A percentile compares a stretch with the other conserved stretches of the same genome.
Conservation (phyloP, 2,329 filamentous ascomycete genomes). For the Arthroderma sp. region DNA sequence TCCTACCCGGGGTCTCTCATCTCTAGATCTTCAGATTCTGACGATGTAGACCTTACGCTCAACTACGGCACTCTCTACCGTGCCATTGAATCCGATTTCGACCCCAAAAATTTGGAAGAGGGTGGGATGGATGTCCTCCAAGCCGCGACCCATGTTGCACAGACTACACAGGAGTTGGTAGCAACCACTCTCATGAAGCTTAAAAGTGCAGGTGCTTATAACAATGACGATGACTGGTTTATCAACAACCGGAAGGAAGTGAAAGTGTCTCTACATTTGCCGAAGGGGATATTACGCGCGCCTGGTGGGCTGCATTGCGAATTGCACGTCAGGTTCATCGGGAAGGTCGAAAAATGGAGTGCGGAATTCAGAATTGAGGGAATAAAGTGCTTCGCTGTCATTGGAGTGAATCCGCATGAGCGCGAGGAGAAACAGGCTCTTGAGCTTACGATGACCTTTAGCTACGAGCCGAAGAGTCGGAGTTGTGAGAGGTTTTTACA, state of each 20-base stretch:
- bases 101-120: background rate
- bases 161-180: too few species aligned
- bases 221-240: background rate
- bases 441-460: slow-evolving; percentile 27
- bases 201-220: background rate
- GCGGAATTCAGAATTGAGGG: slow-evolving; percentile 30
- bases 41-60: slow-evolving; percentile 33
- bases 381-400: slow-evolving; percentile 33
- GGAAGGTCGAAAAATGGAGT: slow-evolving; percentile 17
- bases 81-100: slow-evolving; percentile 18
- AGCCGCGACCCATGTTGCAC: too few species aligned
- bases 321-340: slow-evolving; percentile 18
- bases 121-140: too few species aligned
- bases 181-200: background rate
- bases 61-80: slow-evolving; percentile 37
- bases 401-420: slow-evolving; percentile 42
- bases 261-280: slow-evolving; percentile 27
- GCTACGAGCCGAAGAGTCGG: slow-evolving; percentile 17
- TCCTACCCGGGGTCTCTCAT: slow-evolving; percentile 28
- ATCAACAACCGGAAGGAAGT: slow-evolving; percentile 15
- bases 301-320: slow-evolving; percentile 28
- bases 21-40: slow-evolving; percentile 25
- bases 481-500: slow-evolving; percentile 21
- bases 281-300: slow-evolving; percentile 33
- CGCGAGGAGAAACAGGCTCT: slow-evolving; percentile 38